Base-by-base conservation (phyloP, 441 rosid genomes). In the Capsella rubella region DNA sequence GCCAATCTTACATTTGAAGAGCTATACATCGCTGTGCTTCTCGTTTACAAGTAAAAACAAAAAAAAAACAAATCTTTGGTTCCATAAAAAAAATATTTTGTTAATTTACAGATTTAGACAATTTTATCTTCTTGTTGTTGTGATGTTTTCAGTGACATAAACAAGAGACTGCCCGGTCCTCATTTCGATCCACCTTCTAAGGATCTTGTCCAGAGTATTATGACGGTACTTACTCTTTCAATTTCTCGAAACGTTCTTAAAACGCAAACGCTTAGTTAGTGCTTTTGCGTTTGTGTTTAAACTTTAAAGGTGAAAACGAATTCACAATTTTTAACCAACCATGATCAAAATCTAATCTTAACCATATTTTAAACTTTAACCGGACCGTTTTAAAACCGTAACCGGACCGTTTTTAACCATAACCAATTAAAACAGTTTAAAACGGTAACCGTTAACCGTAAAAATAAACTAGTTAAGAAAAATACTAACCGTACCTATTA, bases 151-250 rank as follows among this genome's bases (percentile, higher is more conserved):
- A 91, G 98, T 81, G 97, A 91, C 76, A 84, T 93, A 27, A 93
- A 93, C 53, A 93, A 91, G 87, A 85, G 61, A 53, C 73, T 93
- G 85, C 98, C 98, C 3, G 98, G 98, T 8, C 98, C 97, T 18
- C 98, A 93, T 80, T 93, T 93, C 68, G 96, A 93, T 81, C 97
- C 98, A n/a, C 98, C 97, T 74, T 67, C 96, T 37, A 90, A 84
- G 79, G 90, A 90, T 42, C 79, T 77, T 78, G 85, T 93, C 71
- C 67, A 80, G 63, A 83, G 51, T 42, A 68, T 86, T 82, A 83
- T 93, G 83, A 69, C 81, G 97, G 97, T 89, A 85, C 14, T 49
- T 21, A 96, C 88, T 84, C 46, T 51, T 51, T 51, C 12, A 49
- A 27, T 60, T 47, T 58, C 60, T 75, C 8, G 4, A 31, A 10